These are phyloP conservation scores for Turritis glabra DNA, from an alignment of 345 rosid species.

Conservation along the genomic window DNA sequence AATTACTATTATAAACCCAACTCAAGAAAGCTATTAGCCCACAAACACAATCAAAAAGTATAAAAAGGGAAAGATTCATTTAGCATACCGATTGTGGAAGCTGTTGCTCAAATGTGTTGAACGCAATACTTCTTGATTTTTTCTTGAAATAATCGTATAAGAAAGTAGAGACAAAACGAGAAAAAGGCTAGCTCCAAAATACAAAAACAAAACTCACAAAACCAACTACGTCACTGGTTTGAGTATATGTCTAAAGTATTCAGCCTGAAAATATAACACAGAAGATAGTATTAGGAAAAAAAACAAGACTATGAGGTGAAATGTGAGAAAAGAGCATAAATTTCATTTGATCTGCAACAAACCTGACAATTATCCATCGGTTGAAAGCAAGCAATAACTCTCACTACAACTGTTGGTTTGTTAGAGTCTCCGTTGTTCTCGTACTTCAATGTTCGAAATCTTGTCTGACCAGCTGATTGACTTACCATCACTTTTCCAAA, in stretches of 20 bases:
- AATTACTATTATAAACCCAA: not conserved
- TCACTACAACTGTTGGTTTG: conserved; percentile 70
- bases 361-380: conserved; percentile 99
- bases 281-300: conserved; percentile 8
- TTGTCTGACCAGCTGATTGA: conserved; percentile 94
- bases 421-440: conserved; percentile 85
- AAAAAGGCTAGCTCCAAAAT: conserved; percentile 48
- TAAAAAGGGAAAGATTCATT: conserved; percentile 10
- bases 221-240: conserved; percentile 95
- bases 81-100: conserved; percentile 48
- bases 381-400: conserved; percentile 95
- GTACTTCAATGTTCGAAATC: conserved; percentile 90
- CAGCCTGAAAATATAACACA: conserved; percentile 62
- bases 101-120: conserved; percentile 39
- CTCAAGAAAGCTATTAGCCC: not conserved
- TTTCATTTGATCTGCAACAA: conserved; percentile 11
- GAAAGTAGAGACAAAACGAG: conserved; percentile 30
- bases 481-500: conserved; percentile 86
- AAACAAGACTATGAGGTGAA: not conserved
- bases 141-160: conserved; percentile 43
- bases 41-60: not conserved
- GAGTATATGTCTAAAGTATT: conserved; percentile 92
- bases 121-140: conserved; percentile 41
- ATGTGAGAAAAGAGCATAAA: not conserved
- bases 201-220: conserved; percentile 27